These are phyloP conservation scores for Ogataea siamensis DNA, from an alignment of 805 yeast genomes.

Conservation along the genomic window DNA sequence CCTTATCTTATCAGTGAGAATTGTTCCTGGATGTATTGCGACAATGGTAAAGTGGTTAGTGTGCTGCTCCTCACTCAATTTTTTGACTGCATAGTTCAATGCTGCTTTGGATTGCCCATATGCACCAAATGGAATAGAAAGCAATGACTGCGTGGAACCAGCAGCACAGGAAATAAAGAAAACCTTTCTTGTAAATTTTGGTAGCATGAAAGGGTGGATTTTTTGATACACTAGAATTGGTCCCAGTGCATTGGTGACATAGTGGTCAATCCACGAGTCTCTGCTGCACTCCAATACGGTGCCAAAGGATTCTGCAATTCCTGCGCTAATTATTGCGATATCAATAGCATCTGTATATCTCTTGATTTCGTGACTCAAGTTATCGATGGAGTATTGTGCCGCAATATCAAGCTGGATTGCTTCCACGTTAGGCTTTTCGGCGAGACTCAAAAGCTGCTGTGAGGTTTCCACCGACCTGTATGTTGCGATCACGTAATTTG, in stretches of 20 bases:
- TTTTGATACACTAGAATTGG: conserved; percentile 32
- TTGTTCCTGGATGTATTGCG: conserved; percentile 4
- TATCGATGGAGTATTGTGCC: conserved; percentile 19
- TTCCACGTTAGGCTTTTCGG: conserved; percentile 19
- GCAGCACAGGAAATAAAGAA: conserved; percentile 30
- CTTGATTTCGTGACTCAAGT: conserved; percentile 15
- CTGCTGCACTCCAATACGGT: background rate
- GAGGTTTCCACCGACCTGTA: background rate
- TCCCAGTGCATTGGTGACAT: conserved; percentile 31
- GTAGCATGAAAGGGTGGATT: conserved; percentile 31
- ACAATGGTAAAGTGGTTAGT: conserved; percentile 19
- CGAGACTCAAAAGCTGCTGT: conserved; percentile 18
- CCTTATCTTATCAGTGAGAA: conserved; percentile 1
- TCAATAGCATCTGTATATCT: conserved; percentile 28
- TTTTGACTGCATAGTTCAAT: conserved; percentile 29
- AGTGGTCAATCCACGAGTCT: conserved; percentile 2
- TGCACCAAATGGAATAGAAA: conserved; percentile 23
- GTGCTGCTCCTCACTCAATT: conserved; percentile 27
- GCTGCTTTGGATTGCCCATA: conserved; percentile 39
- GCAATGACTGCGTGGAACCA: conserved; percentile 28
- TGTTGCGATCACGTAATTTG: conserved; percentile 9
- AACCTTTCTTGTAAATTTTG: conserved; percentile 27
- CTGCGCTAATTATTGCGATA: conserved; percentile 38
- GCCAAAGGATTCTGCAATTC: conserved; percentile 11
- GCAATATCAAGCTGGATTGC: conserved; percentile 24